Evolutionary conservation across 2,329 filamentous ascomycete genomes (phyloP), one percentile per base, ranked within the genome.

Genomic region (Aspergillus niger): DNA sequence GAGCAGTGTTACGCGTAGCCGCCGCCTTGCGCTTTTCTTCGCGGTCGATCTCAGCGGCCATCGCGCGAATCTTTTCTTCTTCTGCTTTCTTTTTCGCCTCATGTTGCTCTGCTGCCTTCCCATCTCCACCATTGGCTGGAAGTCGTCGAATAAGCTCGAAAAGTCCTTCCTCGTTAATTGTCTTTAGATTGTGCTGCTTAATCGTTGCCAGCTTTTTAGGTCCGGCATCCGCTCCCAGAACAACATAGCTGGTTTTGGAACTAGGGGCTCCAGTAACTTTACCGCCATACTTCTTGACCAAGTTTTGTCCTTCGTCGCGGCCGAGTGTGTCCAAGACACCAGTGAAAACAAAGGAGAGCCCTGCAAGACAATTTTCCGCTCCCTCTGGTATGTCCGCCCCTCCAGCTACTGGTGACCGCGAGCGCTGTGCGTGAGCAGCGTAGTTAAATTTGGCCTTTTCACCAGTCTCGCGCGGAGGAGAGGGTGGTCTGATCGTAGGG

Each of bases 191-290:
- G 68, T 90, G 81, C 20, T 91, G 85, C 59, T 85, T 83, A 67
- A 99, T 98, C 67, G 93, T 97, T 66, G 89, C 83, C 43, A 99
- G 82, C 74, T 99, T 99, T 76, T 90, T 96, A 1, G 95, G 95
- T 0, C 95, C 95, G 24, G 96, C 95, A 74, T 98, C 95, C 26
- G 85, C 85, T 47, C 95, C 95, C 2, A 99, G 84, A 15, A 99
- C 91, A 49, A 99, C 92, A 72, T 92, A 99, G 70, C 85, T 95
- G 0, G 96, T 99, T 77, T 97, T 98, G 71, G 89, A 90, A 73
- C 94, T 98, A 20, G 96, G 95, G 5, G 87, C 89, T 8, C 82
- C 83, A 8, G 90, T 96, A 24, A 97, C 88, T 77, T 97, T 98
- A 56, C 95, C 95, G 44, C 95, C 96, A 74, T 97, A 96, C 63